Percentiles rank a stretch among this genome's conserved stretches.
Conservation (phyloP, 441 rosid species). For the Populus hybrid region DNA sequence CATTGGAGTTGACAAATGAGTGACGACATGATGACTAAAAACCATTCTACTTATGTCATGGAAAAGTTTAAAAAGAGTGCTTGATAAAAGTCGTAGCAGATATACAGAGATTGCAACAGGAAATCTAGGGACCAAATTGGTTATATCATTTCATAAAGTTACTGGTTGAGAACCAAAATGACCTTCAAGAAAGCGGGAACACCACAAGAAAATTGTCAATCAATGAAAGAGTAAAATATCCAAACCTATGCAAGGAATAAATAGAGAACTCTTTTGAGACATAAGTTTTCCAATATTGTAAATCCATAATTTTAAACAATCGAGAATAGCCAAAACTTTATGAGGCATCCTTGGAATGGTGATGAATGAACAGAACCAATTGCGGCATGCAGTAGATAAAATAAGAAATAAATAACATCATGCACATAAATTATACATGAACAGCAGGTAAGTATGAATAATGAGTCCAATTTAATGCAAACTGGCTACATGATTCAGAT, state of each 20-base stretch:
- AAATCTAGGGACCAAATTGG: neutral
- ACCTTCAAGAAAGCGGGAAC: neutral
- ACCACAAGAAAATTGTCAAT: neutral
- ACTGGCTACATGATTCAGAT: neutral
- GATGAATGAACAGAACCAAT: neutral
- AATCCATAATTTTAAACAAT: neutral
- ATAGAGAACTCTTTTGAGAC: neutral
- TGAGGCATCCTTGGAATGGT: neutral
- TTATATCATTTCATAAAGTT: neutral
- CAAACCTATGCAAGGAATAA: neutral
- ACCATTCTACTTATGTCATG: neutral
- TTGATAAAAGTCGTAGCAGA: neutral
- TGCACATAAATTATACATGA: neutral
- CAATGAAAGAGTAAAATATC: neutral
- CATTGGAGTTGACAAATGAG: neutral
- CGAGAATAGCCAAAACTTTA: neutral
- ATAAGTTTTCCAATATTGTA: neutral
- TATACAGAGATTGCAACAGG: neutral
- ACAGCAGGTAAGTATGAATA: neutral
- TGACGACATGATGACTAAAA: neutral
- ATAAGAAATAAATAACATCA: neutral
- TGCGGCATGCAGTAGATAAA: neutral
- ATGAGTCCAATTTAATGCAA: neutral
- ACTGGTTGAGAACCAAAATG: neutral
- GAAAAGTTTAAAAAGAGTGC: neutral